phyloP scores from a whole-genome alignment of 331 rosid genomes.

The Telfairia occidentalis region DNA sequence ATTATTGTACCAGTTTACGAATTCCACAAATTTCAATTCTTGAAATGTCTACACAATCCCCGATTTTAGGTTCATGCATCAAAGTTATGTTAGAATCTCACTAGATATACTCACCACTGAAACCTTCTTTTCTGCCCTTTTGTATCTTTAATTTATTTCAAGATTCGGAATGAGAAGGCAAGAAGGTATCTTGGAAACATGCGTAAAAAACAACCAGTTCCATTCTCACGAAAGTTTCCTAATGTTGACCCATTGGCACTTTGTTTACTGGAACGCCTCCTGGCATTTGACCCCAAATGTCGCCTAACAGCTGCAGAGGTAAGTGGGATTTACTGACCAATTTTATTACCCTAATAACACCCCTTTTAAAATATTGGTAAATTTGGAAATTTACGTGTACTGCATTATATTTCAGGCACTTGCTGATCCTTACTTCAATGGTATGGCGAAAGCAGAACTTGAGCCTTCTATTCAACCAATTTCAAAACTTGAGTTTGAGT shows the following conservation, averaged over 20 bases:
- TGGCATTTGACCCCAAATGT: conserved; percentile 52
- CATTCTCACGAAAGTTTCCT: conserved; percentile 42
- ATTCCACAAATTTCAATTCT: background rate
- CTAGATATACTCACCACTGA: background rate
- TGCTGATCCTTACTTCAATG: conserved; percentile 44
- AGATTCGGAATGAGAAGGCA: conserved; percentile 67
- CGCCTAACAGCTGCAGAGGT: conserved; percentile 64
- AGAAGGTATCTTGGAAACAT: conserved; percentile 40
- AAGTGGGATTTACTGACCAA: background rate
- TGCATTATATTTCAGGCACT: conserved; percentile 36
- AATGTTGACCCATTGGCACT: conserved; percentile 52
- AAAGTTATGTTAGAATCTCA: background rate
- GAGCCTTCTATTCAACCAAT: conserved; percentile 45
- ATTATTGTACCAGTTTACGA: background rate
- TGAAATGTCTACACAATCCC: background rate
- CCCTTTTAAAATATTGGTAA: background rate
- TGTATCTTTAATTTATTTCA: background rate
- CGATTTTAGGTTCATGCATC: background rate
- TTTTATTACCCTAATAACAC: background rate
- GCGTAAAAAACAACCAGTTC: conserved; percentile 38
- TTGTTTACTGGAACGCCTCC: conserved; percentile 37
- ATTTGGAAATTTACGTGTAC: background rate
- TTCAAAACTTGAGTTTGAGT: conserved; percentile 52
- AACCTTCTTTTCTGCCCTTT: background rate
- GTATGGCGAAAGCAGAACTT: conserved; percentile 30